Evolutionary conservation across 2,329 filamentous ascomycete species (phyloP).

Genomic region (Cladophialophora carrionii): DNA sequence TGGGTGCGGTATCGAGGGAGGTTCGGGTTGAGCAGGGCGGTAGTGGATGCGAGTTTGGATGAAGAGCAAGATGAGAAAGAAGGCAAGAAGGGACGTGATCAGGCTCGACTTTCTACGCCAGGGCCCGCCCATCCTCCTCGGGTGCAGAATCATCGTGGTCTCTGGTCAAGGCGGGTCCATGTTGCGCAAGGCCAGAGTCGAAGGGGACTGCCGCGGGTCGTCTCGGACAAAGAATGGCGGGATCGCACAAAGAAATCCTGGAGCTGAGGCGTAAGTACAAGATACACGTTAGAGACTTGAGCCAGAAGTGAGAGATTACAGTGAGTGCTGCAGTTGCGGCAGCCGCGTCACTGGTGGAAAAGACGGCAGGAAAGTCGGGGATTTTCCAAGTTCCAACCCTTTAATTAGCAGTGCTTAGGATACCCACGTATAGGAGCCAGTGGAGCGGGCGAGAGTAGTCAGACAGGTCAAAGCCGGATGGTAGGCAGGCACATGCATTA

Average conservation of each 20-base stretch:
- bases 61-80: slow-evolving; percentile 30
- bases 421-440: not conserved
- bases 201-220: not conserved
- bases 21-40: slow-evolving; percentile 7
- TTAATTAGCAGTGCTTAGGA: not conserved
- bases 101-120: slow-evolving; percentile 28
- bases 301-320: not conserved
- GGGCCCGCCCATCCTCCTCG: slow-evolving; percentile 14
- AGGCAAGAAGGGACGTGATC: slow-evolving; percentile 22
- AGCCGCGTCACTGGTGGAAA: slow-evolving; percentile 6
- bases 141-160: slow-evolving; percentile 15
- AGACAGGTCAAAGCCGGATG: not conserved
- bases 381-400: not conserved
- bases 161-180: slow-evolving; percentile 5
- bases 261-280: not conserved
- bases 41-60: slow-evolving; percentile 23
- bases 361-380: not conserved
- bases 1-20: slow-evolving; percentile 5
- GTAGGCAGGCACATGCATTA: not conserved
- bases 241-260: not conserved
- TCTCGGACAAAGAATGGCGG: not conserved
- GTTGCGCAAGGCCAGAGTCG: not conserved
- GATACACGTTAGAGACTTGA: not conserved
- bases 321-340: not conserved
- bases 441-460: not conserved